Evolutionary conservation across 441 rosid genomes (phyloP).

Genomic region (Corymbia citriodora): DNA sequence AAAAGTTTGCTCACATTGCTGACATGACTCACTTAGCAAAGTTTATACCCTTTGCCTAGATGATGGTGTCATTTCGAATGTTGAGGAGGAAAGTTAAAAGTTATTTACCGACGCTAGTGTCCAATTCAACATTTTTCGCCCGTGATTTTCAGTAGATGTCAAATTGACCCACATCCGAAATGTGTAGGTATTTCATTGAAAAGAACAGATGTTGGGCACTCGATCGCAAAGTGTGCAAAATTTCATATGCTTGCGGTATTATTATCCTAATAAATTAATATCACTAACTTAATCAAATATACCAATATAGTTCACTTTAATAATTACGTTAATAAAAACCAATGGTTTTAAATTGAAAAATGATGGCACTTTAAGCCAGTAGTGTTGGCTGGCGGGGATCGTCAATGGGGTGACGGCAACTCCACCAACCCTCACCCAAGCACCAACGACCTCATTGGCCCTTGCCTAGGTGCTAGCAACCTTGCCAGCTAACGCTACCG

Average conservation of each 20-base stretch:
- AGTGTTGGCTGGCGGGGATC: too few species aligned
- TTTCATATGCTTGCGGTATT: accelerated
- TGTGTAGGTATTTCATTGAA: background rate
- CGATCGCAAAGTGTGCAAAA: background rate
- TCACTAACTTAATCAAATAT: background rate
- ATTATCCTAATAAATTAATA: background rate
- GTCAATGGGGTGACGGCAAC: too few species aligned
- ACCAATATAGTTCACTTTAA: background rate
- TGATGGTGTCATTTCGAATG: background rate
- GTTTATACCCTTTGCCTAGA: background rate
- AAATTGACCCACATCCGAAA: background rate
- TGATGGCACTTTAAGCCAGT: too few species aligned
- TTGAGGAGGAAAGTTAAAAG: background rate
- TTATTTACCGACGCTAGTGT: background rate
- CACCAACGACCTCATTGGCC: too few species aligned
- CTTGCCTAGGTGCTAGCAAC: too few species aligned
- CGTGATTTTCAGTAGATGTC: background rate
- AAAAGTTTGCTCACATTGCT: background rate
- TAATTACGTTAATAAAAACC: background rate
- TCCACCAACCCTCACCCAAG: too few species aligned
- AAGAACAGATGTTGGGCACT: background rate
- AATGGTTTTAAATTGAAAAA: too few species aligned
- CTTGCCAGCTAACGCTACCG: too few species aligned
- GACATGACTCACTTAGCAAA: background rate
- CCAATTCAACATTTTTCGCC: background rate